These are phyloP conservation scores for Ambrosia trifida DNA, from an alignment of 129 eudicot genomes.

Conservation along the genomic window DNA sequence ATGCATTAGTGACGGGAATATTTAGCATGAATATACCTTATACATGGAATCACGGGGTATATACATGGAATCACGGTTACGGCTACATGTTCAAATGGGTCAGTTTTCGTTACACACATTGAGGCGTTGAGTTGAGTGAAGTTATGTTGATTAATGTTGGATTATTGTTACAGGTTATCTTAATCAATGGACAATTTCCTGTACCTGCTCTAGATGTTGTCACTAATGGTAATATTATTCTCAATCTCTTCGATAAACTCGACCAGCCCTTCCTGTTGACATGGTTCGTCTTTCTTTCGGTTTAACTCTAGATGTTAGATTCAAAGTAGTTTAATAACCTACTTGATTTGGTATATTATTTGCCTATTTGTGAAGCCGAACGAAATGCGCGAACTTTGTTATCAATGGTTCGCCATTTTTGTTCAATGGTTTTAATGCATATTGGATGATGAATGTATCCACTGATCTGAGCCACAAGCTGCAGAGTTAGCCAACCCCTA, in stretches of 20 bases:
- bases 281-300: slow-evolving; percentile 56
- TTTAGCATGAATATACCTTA: slow-evolving; percentile 94
- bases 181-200: slow-evolving; percentile 94
- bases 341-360: not conserved
- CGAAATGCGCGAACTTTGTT: slow-evolving; percentile 37
- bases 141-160: slow-evolving; percentile 13
- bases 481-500: no score
- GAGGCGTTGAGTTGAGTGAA: not conserved
- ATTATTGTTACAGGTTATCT: slow-evolving; percentile 64
- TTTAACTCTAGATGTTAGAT: not conserved
- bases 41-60: no score
- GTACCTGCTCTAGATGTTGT: slow-evolving; percentile 80
- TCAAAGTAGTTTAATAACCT: not conserved
- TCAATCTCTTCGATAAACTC: slow-evolving; percentile 69
- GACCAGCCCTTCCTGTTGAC: slow-evolving; percentile 90
- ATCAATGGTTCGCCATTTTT: slow-evolving; percentile 47
- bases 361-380: slow-evolving; percentile 4
- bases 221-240: slow-evolving; percentile 78
- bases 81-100: slow-evolving; percentile 96
- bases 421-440: slow-evolving; percentile 69
- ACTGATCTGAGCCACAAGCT: slow-evolving; percentile 51
- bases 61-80: slow-evolving; percentile 69
- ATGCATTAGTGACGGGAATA: slow-evolving; percentile 69
- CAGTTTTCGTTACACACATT: no score
- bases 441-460: slow-evolving; percentile 79